phyloP scores from a whole-genome alignment of 345 rosid species.

The Kernera saxatilis region DNA sequence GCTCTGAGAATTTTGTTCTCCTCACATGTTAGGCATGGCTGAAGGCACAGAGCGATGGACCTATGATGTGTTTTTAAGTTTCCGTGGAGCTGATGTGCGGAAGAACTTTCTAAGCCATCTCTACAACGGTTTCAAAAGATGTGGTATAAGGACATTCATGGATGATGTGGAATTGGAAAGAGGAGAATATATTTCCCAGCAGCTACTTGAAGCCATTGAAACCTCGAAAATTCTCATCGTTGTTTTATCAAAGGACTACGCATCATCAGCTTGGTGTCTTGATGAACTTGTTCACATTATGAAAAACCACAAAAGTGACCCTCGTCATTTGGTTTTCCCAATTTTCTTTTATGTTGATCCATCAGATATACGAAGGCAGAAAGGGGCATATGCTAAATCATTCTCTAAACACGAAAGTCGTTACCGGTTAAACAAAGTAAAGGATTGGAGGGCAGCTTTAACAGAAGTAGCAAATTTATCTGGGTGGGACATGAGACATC shows the following conservation, averaged over 20 bases:
- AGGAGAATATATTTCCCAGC: neutral
- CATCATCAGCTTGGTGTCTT: constrained; percentile 9
- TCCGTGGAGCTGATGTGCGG: constrained; percentile 7
- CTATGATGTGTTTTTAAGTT: constrained; percentile 22
- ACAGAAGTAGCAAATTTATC: neutral
- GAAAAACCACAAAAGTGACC: neutral
- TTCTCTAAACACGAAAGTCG: neutral
- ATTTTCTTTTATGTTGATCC: constrained; percentile 6
- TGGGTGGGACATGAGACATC: neutral
- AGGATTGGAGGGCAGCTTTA: constrained; percentile 17
- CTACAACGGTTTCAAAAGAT: neutral
- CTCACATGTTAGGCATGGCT: neutral
- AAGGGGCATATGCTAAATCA: neutral
- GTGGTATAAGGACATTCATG: neutral
- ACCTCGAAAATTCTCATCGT: neutral
- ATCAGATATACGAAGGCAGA: neutral
- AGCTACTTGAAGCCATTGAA: neutral
- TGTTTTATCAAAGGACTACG: neutral
- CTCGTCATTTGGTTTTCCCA: neutral
- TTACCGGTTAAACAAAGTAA: neutral
- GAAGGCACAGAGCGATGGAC: neutral
- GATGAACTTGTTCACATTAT: constrained; percentile 14
- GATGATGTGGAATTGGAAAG: neutral
- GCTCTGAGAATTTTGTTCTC: too few relatives aligned
- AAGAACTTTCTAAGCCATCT: constrained; percentile 9